Evolutionary conservation across 495 filamentous ascomycete species (phyloP), one percentile per base, ranked within the genome.

Genomic region (Amphirosellinia nigrospora): DNA sequence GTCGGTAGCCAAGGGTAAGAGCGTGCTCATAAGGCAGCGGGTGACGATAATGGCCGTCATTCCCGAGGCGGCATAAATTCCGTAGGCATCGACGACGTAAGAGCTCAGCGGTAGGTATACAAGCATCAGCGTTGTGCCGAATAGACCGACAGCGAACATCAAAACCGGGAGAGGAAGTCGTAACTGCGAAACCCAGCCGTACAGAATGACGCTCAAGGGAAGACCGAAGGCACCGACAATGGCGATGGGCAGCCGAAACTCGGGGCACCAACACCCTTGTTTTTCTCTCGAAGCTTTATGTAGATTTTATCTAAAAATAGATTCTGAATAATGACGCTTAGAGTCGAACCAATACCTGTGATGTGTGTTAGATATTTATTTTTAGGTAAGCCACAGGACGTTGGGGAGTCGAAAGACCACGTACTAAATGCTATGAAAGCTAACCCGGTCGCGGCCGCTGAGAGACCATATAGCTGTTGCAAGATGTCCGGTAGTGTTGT

Each of bases 11-110:
- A 89, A 76, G 2, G 87, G 87, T 43, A 89, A 60, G 28, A 89
- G 80, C 0, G 87, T 88, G 26, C 84, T 80, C 72, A 82, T 82
- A 6, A 89, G 74, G 71, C 86, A 89, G 36, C 87, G 76, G 26
- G 79, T 77, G 30, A 89, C 84, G 43, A 89, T 84, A 32, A 87
- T 75, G 0, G 82, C 83, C 2, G 87, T 89, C 82, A 88, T 81
- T 3, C 87, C 87, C 19, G 83, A 86, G 0, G 87, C 87, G 7
- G 84, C 81, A 71, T 85, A 88, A 15, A 87, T 63, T 0, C 85
- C 84, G 69, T 86, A 89, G 0, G 87, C 86, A 69, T 89, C 87
- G 0, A 88, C 87, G 10, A 89, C 79, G 64, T 88, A 89, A 0
- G 85, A 79, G 71, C 80, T 80, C 30, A 89, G 61, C 0, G 87